These are phyloP conservation scores for Stephania yunnanensis DNA, from an alignment of 164 flowering plant species.

Conservation along the genomic window DNA sequence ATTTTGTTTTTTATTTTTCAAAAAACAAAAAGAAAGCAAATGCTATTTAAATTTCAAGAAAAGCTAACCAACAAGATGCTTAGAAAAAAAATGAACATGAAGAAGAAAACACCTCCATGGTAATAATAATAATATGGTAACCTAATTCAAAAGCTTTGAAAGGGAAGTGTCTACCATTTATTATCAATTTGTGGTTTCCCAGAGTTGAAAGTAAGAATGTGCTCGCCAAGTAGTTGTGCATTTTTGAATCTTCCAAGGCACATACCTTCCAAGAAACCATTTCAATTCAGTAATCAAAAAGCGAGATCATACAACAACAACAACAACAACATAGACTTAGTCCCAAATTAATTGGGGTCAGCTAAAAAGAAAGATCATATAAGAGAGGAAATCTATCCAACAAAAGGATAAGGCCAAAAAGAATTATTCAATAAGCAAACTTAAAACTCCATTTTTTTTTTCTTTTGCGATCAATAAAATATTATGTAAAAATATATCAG, in stretches of 20 bases:
- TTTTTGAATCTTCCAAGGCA: constrained; percentile 65
- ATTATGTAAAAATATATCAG: neutral
- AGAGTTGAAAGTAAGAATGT: constrained; percentile 50
- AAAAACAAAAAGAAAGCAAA: no score
- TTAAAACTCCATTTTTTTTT: neutral
- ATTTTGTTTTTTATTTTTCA: no score
- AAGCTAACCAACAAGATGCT: neutral
- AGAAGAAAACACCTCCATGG: neutral
- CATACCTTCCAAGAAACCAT: constrained; percentile 47
- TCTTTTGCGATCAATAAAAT: no score
- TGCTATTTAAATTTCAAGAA: neutral
- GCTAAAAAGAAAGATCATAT: neutral
- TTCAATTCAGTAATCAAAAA: neutral
- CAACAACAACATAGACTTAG: no score
- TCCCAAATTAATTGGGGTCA: no score
- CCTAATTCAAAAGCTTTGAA: neutral
- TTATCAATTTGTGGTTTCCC: constrained; percentile 58
- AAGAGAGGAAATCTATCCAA: neutral
- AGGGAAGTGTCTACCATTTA: constrained; percentile 49
- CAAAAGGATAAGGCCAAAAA: neutral
- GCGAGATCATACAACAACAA: neutral
- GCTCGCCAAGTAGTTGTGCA: constrained; percentile 61
- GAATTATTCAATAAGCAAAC: neutral
- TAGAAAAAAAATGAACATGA: neutral
- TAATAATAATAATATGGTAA: neutral